Evolutionary conservation across 2,329 filamentous ascomycete genomes (phyloP), one percentile per base, ranked within the genome.

Genomic region (Penicillium sp.): DNA sequence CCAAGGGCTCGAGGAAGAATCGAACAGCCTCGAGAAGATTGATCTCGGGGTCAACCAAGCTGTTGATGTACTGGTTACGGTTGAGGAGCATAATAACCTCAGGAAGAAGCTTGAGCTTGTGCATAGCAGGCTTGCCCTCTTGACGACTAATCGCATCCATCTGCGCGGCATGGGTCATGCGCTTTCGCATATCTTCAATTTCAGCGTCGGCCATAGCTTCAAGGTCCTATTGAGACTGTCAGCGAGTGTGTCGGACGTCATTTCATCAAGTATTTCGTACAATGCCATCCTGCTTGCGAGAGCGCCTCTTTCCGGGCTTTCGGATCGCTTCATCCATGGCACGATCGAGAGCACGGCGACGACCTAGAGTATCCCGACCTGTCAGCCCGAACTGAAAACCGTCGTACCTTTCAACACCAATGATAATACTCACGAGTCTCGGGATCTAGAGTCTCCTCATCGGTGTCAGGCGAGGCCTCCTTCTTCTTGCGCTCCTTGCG

Each of bases 1-100:
- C 93, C 49, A 98, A 85, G 0, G 95, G 95, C 75, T 99, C 95
- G 25, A 99, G 85, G 84, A 98, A 98, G 84, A 96, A 98, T 74
- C 94, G 93, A 72, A 99, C 92, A 14, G 93, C 91, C 78, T 96
- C 92, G 42, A 99, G 82, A 64, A 99, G 90, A 80, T 98, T 97
- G 73, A 90, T 96, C 73, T 99, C 95, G 0, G 94, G 94, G 68
- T 97, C 94, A 43, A 97, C 87, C 53, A 98, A 88, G 33, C 91
- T 90, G 68, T 92, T 91, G 30, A 94, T 87, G 57, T 91, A 81
- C 56, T 80, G 92, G 77, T 94, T 96, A 71, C 93, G 91, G 76
- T 96, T 97, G 62, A 99, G 85, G 22, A 98, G 84, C 46, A 88
- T 87, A 51, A 93, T 89, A 14, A 99, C 95, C 75, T 97, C 90